Evolutionary conservation across 192 early-diverging fungal species (phyloP), one percentile per base, ranked within the genome.

Genomic region (Backusella tuberculispora): DNA sequence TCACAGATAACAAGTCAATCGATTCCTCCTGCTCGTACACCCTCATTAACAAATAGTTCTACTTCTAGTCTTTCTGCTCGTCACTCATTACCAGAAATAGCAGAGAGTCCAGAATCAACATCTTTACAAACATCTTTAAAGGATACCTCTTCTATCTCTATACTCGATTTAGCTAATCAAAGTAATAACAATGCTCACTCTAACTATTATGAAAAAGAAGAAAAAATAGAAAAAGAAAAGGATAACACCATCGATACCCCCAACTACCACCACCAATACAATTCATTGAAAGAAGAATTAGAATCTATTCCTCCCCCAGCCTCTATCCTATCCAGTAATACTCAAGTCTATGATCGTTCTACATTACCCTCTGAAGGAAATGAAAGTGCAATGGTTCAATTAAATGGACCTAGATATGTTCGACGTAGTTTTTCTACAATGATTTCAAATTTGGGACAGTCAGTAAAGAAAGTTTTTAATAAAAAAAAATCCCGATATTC

Each of bases 371-470:
- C 66, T 21, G 66, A 43, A 6, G 66, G 13, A n/a, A 67, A 67
- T 21, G 41, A 43, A 12, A 43, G 40, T 19, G 38, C 37, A 38
- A 67, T 67, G n/a, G 41, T 38, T 40, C n/a, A 37, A 19, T 41
- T 41, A 3, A 67, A 67, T 10, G 66, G 41, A 21, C 19, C 66
- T 8, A 67, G 41, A 41, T 40, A 42, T 42, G 66, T 67, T 43
- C 15, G 66, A 67, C 66, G 66, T 24, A 67, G 38, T 4, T 41
- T 67, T 6, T 67, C 66, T 67, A 67, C 66, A 10, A 67, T 67
- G 37, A 42, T 67, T 67, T 43, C 66, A 41, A 38, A 67, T 21
- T 41, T 67, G 19, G 66, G 66, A 2, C 66, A 67, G 21, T 67
- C 66, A 12, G 66, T 67, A 19, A 67, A 67, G 13, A 67, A 67